Conservation (phyloP, 208 protist species). For the Trypanosoma cruzi region DNA sequence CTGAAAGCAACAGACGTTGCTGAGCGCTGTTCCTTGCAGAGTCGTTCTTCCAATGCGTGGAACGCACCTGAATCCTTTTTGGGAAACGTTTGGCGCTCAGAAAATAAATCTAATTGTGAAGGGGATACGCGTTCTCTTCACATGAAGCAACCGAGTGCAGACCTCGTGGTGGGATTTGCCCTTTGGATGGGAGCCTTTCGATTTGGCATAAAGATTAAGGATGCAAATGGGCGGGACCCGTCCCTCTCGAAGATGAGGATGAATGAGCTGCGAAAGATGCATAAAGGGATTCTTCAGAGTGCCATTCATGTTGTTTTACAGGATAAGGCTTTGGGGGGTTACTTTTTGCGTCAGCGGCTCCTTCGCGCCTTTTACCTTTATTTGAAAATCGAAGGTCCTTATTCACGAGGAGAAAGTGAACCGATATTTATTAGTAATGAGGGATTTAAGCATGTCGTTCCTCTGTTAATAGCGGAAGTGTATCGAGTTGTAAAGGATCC, state of each 20-base stretch:
- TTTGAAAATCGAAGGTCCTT: not conserved
- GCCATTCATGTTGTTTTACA: not conserved
- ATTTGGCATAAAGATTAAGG: not conserved
- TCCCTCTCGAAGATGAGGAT: not conserved
- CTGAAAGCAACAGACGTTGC: conserved; percentile 2
- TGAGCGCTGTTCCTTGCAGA: conserved; percentile 14
- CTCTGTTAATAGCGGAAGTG: conserved; percentile 15
- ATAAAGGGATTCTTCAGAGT: not conserved
- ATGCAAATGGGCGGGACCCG: not conserved
- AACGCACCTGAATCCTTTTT: not conserved
- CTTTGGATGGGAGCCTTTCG: conserved; percentile 22
- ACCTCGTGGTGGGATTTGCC: conserved; percentile 13
- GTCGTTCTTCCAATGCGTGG: conserved; percentile 18
- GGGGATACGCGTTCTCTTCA: not conserved
- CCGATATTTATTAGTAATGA: not conserved
- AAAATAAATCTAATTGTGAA: not conserved
- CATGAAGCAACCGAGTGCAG: not conserved
- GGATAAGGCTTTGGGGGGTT: not conserved
- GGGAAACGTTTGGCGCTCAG: not conserved
- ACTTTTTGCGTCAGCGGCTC: not conserved
- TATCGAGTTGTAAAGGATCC: not conserved
- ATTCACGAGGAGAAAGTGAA: not conserved
- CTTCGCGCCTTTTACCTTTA: conserved; percentile 10
- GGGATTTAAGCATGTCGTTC: conserved; percentile 7
- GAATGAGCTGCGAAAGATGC: conserved; percentile 2